Conservation (phyloP, 805 yeast species). For the Yamadazyma insecticola region DNA sequence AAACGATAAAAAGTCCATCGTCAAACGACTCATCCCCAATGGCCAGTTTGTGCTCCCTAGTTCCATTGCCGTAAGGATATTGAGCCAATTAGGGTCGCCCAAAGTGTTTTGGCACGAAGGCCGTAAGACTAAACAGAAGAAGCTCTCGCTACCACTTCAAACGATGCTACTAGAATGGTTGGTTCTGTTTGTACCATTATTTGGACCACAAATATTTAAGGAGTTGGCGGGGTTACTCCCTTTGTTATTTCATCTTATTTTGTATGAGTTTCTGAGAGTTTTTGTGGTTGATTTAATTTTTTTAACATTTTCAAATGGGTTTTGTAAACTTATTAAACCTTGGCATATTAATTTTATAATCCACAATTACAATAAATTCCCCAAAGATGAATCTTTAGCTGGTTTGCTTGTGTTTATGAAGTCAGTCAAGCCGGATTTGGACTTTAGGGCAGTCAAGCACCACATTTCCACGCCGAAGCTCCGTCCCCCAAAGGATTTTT, state of each 20-base stretch:
- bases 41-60: slow-evolving; percentile 6
- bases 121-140: slow-evolving; percentile 10
- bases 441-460: too few relatives aligned
- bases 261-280: slow-evolving; percentile 22
- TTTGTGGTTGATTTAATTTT: slow-evolving; percentile 17
- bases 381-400: slow-evolving; percentile 24
- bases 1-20: too few relatives aligned
- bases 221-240: slow-evolving; percentile 12
- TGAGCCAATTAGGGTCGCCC: slow-evolving; percentile 11
- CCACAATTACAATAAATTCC: slow-evolving; percentile 25
- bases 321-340: slow-evolving; percentile 10
- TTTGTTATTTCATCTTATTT: slow-evolving; percentile 16
- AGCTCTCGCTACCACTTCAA: slow-evolving; percentile 13
- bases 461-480: too few relatives aligned
- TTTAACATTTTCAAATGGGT: slow-evolving; percentile 13
- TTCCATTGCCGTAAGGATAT: slow-evolving; percentile 5
- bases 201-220: slow-evolving; percentile 10
- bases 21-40: slow-evolving; percentile 7
- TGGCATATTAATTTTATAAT: slow-evolving; percentile 30
- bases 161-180: slow-evolving; percentile 19
- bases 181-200: slow-evolving; percentile 13
- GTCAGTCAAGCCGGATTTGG: slow-evolving; percentile 17
- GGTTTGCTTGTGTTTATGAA: slow-evolving; percentile 18
- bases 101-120: slow-evolving; percentile 13
- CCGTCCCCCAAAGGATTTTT: too few relatives aligned